Percentiles rank a stretch among this genome's conserved stretches.
Conservation (phyloP, 306 rosid genomes). For the Rosa lucieae region DNA sequence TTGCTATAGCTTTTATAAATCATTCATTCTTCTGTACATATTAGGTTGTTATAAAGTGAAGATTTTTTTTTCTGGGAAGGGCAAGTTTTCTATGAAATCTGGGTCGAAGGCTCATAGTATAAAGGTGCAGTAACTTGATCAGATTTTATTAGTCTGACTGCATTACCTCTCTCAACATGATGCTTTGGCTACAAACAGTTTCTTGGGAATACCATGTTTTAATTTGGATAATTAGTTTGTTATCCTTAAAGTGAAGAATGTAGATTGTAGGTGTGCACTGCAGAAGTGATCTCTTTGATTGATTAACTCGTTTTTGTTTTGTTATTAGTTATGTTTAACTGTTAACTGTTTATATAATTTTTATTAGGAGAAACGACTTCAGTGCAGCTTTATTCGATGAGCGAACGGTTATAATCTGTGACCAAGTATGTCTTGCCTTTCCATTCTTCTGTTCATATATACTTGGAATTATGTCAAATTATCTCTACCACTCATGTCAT, state of each 20-base stretch:
- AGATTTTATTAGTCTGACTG: not conserved
- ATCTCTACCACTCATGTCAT: not conserved
- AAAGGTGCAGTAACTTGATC: not conserved
- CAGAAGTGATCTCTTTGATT: not conserved
- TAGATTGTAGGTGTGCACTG: not conserved
- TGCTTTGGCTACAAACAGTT: not conserved
- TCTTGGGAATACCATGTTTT: not conserved
- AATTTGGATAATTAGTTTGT: not conserved
- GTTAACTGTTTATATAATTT: not conserved
- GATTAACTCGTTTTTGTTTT: not conserved
- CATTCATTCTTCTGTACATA: not conserved
- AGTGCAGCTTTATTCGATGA: conserved; percentile 88
- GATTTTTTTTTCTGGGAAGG: not conserved
- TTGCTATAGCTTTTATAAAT: not conserved
- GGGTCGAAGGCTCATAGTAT: not conserved
- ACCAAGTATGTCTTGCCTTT: conserved; percentile 64
- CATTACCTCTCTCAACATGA: not conserved
- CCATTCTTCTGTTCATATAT: not conserved
- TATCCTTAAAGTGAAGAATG: not conserved
- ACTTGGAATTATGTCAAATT: not conserved
- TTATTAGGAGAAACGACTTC: conserved; percentile 78
- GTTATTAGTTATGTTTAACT: not conserved
- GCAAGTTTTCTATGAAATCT: not conserved
- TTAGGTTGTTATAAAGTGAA: not conserved
- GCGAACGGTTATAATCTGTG: conserved; percentile 90